These are phyloP conservation scores for Flaveria floridana DNA, from an alignment of 140 eudicot genomes.

Conservation along the genomic window DNA sequence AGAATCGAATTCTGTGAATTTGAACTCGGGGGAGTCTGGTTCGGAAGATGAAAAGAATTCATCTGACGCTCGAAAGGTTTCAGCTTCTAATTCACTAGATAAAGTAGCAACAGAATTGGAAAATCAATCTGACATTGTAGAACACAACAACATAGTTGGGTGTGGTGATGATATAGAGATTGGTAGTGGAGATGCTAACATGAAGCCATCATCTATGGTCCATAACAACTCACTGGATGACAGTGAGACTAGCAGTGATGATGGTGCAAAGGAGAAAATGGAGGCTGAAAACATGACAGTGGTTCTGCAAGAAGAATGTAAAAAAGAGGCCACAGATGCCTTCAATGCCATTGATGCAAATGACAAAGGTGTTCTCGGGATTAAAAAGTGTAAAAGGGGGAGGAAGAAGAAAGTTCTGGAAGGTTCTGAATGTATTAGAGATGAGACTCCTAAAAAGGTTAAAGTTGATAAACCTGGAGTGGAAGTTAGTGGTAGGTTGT, in stretches of 20 bases:
- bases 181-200: background rate
- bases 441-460: constrained; percentile 20
- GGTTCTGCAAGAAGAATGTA: background rate
- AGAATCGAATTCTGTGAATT: background rate
- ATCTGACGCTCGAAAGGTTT: background rate
- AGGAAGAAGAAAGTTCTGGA: constrained; percentile 54
- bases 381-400: constrained; percentile 33
- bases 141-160: background rate
- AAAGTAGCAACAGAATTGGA: background rate
- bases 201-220: background rate
- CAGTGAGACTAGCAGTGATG: background rate
- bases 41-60: constrained; percentile 11
- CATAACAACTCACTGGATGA: background rate
- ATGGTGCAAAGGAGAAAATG: background rate
- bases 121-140: constrained; percentile 5
- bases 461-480: constrained; percentile 27
- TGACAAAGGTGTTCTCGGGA: background rate
- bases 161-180: background rate
- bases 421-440: constrained; percentile 27
- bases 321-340: background rate
- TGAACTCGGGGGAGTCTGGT: constrained; percentile 14
- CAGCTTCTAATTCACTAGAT: background rate
- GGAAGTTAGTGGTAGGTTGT: constrained; percentile 43
- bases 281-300: background rate
- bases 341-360: constrained; percentile 12